Conservation (phyloP, 495 filamentous ascomycete genomes). For the Penicillium bialowiezense region DNA sequence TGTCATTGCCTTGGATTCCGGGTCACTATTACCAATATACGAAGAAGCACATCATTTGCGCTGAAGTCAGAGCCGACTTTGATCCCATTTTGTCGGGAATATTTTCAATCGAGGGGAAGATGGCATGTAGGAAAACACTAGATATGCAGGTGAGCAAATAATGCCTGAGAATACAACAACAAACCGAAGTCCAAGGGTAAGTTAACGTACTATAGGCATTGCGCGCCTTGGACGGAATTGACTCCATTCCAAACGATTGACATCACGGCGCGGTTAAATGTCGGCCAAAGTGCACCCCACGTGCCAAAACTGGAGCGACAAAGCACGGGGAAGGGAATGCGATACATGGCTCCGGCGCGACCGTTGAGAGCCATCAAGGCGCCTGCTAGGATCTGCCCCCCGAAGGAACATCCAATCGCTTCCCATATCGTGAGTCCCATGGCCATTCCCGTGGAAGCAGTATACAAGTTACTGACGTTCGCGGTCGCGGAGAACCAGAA, state of each 20-base stretch:
- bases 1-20: too few relatives aligned
- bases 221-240: constrained; percentile 34
- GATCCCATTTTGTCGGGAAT: constrained; percentile 33
- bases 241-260: constrained; percentile 40
- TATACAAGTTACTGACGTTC: constrained; percentile 37
- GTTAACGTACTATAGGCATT: constrained; percentile 34
- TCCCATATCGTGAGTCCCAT: constrained; percentile 40
- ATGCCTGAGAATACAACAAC: too few relatives aligned
- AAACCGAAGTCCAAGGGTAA: too few relatives aligned
- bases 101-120: constrained; percentile 32
- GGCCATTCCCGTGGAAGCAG: constrained; percentile 33
- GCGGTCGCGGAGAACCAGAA: constrained; percentile 43
- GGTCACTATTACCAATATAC: constrained; percentile 26
- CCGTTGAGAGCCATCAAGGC: constrained; percentile 36
- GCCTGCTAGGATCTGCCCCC: constrained; percentile 32
- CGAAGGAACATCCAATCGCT: constrained; percentile 27
- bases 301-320: constrained; percentile 34
- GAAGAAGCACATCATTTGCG: constrained; percentile 37
- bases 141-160: background rate
- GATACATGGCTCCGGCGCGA: constrained; percentile 37
- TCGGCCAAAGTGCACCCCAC: constrained; percentile 37
- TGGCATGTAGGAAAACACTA: constrained; percentile 36
- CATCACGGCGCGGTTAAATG: constrained; percentile 38
- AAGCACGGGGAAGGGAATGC: constrained; percentile 35
- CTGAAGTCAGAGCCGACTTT: constrained; percentile 31